A percentile compares a stretch with the other conserved stretches of the same genome.
These are phyloP conservation scores for Sesbania bispinosa DNA, from an alignment of 306 rosid genomes.

Conservation along the genomic window DNA sequence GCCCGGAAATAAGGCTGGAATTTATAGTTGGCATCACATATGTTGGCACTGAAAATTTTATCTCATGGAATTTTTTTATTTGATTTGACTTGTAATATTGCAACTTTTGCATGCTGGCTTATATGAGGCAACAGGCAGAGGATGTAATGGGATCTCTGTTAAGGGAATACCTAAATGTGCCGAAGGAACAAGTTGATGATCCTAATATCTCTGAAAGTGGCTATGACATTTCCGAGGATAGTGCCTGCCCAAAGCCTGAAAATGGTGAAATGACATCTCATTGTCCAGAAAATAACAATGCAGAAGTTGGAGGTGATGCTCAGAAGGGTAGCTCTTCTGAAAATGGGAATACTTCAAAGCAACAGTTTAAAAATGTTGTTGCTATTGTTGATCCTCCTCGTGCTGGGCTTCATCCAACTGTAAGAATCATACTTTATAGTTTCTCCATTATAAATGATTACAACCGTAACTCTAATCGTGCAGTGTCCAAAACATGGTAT, in stretches of 20 bases:
- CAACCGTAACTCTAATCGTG: neutral
- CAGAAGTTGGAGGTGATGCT: conserved; percentile 37
- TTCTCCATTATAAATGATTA: neutral
- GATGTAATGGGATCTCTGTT: conserved; percentile 86
- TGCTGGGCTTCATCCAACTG: conserved; percentile 91
- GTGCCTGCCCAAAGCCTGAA: conserved; percentile 38
- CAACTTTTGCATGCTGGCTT: conserved; percentile 15
- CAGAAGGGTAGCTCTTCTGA: conserved; percentile 38
- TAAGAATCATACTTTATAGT: conserved; percentile 42
- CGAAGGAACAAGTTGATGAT: conserved; percentile 46
- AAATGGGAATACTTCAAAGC: conserved; percentile 36
- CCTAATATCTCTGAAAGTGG: conserved; percentile 30
- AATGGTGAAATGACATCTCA: conserved; percentile 35
- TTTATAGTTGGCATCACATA: neutral
- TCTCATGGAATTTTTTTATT: neutral
- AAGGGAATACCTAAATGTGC: conserved; percentile 56
- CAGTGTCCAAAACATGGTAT: conserved; percentile 5
- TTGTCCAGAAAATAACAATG: conserved; percentile 38
- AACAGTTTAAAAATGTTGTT: conserved; percentile 72
- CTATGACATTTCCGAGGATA: conserved; percentile 31
- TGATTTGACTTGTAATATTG: conserved; percentile 1
- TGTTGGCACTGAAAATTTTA: neutral
- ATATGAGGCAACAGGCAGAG: conserved; percentile 73
- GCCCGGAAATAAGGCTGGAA: conserved; percentile 7
- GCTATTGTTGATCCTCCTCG: conserved; percentile 99